A percentile compares a stretch with the other conserved stretches of the same genome.
phyloP scores from a whole-genome alignment of 2,329 filamentous ascomycete species.

The Penicillium sp. region DNA sequence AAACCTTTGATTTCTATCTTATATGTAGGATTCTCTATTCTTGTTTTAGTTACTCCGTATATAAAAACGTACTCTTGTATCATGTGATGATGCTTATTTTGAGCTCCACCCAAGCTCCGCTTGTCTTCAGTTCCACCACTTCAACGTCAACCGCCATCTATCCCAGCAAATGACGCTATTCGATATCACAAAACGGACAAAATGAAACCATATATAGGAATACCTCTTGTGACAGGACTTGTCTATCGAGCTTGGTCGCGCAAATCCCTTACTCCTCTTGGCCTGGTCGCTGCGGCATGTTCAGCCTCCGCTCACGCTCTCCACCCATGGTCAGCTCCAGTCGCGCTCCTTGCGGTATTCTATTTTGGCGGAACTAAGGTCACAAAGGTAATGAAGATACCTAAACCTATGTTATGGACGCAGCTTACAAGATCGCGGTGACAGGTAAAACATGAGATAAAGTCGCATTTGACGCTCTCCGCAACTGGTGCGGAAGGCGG shows the following conservation, averaged over 20 bases:
- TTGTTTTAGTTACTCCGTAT: too few relatives aligned
- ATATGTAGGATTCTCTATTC: not conserved
- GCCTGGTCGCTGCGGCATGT: slow-evolving; percentile 67
- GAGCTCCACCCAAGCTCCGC: slow-evolving; percentile 19
- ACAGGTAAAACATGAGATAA: slow-evolving; percentile 82
- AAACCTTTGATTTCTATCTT: not conserved
- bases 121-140: not conserved
- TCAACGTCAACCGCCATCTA: not conserved
- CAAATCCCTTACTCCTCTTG: slow-evolving; percentile 74
- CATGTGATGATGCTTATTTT: slow-evolving; percentile 10
- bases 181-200: not conserved
- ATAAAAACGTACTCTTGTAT: not conserved
- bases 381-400: slow-evolving; percentile 63
- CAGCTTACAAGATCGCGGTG: not conserved
- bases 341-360: slow-evolving; percentile 77
- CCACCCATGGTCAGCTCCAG: slow-evolving; percentile 95
- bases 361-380: slow-evolving; percentile 80
- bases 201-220: slow-evolving; percentile 46
- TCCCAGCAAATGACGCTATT: not conserved
- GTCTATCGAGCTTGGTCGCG: slow-evolving; percentile 67
- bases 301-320: slow-evolving; percentile 79
- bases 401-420: not conserved
- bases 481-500: slow-evolving; percentile 69
- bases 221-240: slow-evolving; percentile 55
- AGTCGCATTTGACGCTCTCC: slow-evolving; percentile 75